Evolutionary conservation across 1,284 basidiomycete species (phyloP).

Genomic region (Cryptococcus maquisensis): DNA sequence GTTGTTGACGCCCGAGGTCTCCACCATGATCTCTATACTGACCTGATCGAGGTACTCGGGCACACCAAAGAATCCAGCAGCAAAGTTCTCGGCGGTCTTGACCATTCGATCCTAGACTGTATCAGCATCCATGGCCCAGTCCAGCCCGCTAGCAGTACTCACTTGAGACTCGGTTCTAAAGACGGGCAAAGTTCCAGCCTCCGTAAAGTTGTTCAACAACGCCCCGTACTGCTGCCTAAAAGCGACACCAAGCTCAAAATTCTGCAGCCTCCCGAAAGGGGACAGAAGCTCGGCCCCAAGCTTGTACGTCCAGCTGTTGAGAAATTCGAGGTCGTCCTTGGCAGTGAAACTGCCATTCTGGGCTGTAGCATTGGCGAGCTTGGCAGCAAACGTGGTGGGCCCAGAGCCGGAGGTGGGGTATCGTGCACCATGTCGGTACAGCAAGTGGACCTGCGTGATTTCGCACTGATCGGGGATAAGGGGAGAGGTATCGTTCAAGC

Average conservation of each 20-base stretch:
- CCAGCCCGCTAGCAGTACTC: not conserved
- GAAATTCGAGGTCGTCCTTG: constrained; percentile 48
- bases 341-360: constrained; percentile 22
- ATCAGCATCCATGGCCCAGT: not conserved
- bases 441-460: constrained; percentile 66
- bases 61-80: constrained; percentile 80
- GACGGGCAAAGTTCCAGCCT: constrained; percentile 29
- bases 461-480: constrained; percentile 62
- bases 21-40: constrained; percentile 57
- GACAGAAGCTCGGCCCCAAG: constrained; percentile 51
- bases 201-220: constrained; percentile 73
- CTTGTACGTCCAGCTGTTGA: constrained; percentile 51
- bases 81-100: constrained; percentile 75
- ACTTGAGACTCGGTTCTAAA: constrained; percentile 65
- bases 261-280: constrained; percentile 50
- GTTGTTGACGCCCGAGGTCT: constrained; percentile 55
- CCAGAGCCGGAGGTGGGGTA: constrained; percentile 43
- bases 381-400: constrained; percentile 32
- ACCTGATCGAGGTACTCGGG: constrained; percentile 78
- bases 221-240: constrained; percentile 65
- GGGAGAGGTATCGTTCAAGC: constrained; percentile 63
- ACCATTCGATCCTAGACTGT: constrained; percentile 70
- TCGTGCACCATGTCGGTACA: constrained; percentile 57
- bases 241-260: constrained; percentile 43
- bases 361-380: constrained; percentile 32